Evolutionary conservation across 2,329 filamentous ascomycete genomes (phyloP), one percentile per base, ranked within the genome.

Genomic region (Mollisia scopiformis): DNA sequence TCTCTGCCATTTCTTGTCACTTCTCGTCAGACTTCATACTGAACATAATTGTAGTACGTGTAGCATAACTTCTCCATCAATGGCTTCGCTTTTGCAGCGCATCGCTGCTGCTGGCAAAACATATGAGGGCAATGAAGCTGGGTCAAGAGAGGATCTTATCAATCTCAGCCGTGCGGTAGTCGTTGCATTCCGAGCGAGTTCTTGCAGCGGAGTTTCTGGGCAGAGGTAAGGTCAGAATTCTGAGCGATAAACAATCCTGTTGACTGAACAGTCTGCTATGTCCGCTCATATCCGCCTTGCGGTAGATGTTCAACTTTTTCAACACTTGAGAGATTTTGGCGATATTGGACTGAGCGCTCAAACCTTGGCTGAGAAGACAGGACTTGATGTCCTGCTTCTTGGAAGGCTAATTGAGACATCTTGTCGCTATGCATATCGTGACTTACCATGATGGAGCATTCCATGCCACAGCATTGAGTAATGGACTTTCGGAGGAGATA

Each of bases 201-300:
- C 14, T 64, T 75, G 27, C 71, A 73, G 61, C 68, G 72, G 19
- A 77, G 71, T 46, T 75, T 75, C 39, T 78, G 75, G 76, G 76
- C 76, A 16, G 74, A 78, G 69, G 76, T 78, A 50, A 62, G 69
- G 6, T 33, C 27, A 28, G 19, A 8, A 43, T 10, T 19, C 16
- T 14, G 13, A 27, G 35, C 10, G 30, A 16, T 8, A 52, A 16
- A 23, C 5, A 3, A 30, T 28, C 27, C 2, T 52, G 25, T 53
- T 62, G 37, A 64, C 23, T 23, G 7, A n/a, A 6, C 30, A 74
- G 73, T 73, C 74, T 30, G 75, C 76, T 6, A 65, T 72, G 58
- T 73, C 75, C 1, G 74, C 76, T 6, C 70, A 74, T 37, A 53
- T 19, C n/a, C 23, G 37, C n/a, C 33, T 55, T 19, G 52, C 52